These are phyloP conservation scores for Zygosaccharomyces lentus DNA, from an alignment of 805 yeast genomes.

Conservation along the genomic window DNA sequence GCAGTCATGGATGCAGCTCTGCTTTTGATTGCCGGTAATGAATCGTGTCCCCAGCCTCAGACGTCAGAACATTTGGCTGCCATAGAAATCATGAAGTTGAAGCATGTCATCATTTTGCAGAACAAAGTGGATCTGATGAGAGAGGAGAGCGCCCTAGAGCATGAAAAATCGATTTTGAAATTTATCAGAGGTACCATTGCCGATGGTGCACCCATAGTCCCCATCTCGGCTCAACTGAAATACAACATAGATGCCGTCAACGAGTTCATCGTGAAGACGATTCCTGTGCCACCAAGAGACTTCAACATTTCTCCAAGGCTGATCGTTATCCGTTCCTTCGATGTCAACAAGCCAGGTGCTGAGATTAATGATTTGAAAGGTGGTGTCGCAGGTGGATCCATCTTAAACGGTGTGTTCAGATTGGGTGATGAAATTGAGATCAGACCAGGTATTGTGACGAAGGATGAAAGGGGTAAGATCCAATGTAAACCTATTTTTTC, in stretches of 20 bases:
- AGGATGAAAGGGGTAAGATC: conserved; percentile 80
- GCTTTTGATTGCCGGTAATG: conserved; percentile 94
- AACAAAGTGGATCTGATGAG: conserved; percentile 98
- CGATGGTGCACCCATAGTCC: conserved; percentile 98
- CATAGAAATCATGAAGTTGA: conserved; percentile 96
- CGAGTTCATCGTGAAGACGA: conserved; percentile 85
- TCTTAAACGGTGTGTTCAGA: conserved; percentile 92
- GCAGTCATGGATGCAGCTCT: conserved; percentile 99
- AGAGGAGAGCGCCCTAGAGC: conserved; percentile 94
- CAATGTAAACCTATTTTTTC: conserved; percentile 96
- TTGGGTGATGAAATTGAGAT: conserved; percentile 98
- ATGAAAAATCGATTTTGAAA: conserved; percentile 84
- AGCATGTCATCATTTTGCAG: conserved; percentile 92
- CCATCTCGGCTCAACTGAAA: conserved; percentile 97
- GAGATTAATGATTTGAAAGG: conserved; percentile 96
- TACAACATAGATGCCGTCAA: conserved; percentile 98
- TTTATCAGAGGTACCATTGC: conserved; percentile 98
- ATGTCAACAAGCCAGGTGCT: conserved; percentile 98
- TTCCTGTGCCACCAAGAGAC: conserved; percentile 96
- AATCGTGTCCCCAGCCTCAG: conserved; percentile 99
- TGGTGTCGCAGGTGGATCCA: conserved; percentile 99
- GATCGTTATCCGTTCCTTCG: conserved; percentile 96
- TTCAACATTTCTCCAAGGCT: conserved; percentile 89
- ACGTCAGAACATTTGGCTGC: conserved; percentile 99
- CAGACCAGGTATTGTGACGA: conserved; percentile 98